Base-by-base conservation (phyloP, 1,284 basidiomycete species). In the Cutaneotrichosporon sp. region DNA sequence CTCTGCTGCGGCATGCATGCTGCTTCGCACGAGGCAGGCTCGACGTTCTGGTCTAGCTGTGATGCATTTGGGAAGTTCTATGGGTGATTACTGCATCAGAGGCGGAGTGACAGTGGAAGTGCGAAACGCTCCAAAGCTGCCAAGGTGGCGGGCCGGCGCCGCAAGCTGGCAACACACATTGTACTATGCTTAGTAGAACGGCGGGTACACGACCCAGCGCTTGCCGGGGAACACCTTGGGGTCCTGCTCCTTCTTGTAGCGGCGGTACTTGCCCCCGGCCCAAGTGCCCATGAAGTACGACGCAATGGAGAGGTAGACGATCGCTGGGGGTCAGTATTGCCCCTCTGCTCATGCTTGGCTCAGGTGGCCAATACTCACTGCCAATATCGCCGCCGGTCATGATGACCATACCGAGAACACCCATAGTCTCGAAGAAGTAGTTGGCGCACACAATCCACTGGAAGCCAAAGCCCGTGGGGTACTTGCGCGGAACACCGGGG, bases 171-270 rank as follows among this genome's bases (percentile, higher is more conserved):
- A n/a, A n/a, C n/a, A n/a, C n/a, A n/a, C n/a, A n/a, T n/a, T n/a
- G n/a, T n/a, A n/a, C n/a, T n/a, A 20, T 34, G 33, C 21, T 22
- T 44, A 50, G 22, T 44, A 43, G 49, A 50, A 50, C 22, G 49
- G 49, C 3, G 49, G 49, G 49, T 50, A 50, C 15, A 50, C 49
- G 49, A 72, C 58, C 66, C 70, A 73, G 54, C 71, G 62, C 48
- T 60, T 68, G 26, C 70, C 71, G 8, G 71, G 71, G 62, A 70
- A 73, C 20, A 67, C 63, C 59, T 86, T 83, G 63, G 83, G 84
- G 36, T 90, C 89, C 66, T 97, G 97, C 74, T 97, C 93, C 70
- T 86, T 90, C 79, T 85, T 90, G 78, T 98, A 98, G 56, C 81
- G 81, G 56, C 77, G 79, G 70, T 97, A 92, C 78, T 97, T 98